Evolutionary conservation across 1,139 yeast genomes (phyloP).

Genomic region (Kluyveromyces sp.): DNA sequence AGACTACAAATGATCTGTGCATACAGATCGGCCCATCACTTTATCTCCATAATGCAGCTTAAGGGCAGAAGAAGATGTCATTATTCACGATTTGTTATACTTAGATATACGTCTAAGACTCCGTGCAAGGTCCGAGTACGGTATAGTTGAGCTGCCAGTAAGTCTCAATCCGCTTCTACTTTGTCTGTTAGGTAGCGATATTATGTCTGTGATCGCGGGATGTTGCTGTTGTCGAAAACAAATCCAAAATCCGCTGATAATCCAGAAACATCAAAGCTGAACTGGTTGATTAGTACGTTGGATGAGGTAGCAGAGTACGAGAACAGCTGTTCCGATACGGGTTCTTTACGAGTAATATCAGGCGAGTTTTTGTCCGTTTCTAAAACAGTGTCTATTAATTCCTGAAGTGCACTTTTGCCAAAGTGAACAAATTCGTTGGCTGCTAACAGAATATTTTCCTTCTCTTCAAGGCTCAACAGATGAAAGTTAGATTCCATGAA

Average conservation of each 20-base stretch:
- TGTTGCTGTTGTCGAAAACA: not conserved
- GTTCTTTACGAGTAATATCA: not conserved
- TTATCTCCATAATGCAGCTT: too few species aligned
- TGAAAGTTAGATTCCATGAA: slow-evolving; percentile 4
- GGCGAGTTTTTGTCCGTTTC: too few species aligned
- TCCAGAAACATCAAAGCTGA: slow-evolving; percentile 1
- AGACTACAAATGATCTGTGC: too few species aligned
- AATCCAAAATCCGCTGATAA: slow-evolving; percentile 1
- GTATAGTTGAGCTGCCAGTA: too few species aligned
- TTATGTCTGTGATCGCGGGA: too few species aligned
- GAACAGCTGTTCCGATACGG: not conserved
- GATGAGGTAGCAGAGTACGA: not conserved
- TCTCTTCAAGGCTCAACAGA: slow-evolving; percentile 3
- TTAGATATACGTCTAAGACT: not conserved
- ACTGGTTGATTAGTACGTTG: slow-evolving; percentile 1
- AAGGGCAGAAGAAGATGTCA: not conserved
- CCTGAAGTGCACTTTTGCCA: not conserved
- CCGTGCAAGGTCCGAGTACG: too few species aligned
- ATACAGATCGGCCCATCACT: too few species aligned
- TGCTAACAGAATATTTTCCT: slow-evolving; percentile 4
- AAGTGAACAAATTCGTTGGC: slow-evolving; percentile 4
- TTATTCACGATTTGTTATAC: not conserved
- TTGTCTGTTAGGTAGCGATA: too few species aligned
- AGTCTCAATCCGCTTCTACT: too few species aligned
- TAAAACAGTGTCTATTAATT: not conserved